These are phyloP conservation scores for Colletotrichum musae DNA, from an alignment of 2,329 filamentous ascomycete genomes.

Conservation along the genomic window DNA sequence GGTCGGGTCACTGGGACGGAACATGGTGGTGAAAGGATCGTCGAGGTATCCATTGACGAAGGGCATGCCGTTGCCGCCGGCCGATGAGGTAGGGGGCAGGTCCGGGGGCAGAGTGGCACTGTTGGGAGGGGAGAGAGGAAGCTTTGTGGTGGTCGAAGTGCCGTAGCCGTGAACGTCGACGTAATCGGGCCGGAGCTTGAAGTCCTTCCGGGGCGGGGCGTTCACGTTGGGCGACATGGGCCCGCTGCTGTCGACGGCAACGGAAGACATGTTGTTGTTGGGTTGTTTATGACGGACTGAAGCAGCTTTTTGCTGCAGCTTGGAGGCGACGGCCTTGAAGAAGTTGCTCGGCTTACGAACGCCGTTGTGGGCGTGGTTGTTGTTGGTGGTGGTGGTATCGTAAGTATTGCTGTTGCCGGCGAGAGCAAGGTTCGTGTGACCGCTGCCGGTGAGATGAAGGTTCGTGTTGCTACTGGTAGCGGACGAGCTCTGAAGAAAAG, in stretches of 20 bases:
- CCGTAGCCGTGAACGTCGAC: slow-evolving; percentile 37
- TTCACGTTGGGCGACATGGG: slow-evolving; percentile 40
- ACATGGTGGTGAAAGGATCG: slow-evolving; percentile 55
- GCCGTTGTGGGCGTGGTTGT: slow-evolving; percentile 21
- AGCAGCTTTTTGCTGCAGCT: slow-evolving; percentile 56
- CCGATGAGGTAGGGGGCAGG: slow-evolving; percentile 30
- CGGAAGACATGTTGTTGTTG: slow-evolving; percentile 41
- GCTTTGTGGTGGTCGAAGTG: slow-evolving; percentile 40
- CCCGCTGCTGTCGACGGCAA: slow-evolving; percentile 34
- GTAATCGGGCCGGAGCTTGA: slow-evolving; percentile 50
- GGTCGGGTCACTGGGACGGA: slow-evolving; percentile 50
- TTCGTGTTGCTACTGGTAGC: slow-evolving; percentile 45
- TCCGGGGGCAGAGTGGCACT: slow-evolving; percentile 47
- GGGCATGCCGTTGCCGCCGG: slow-evolving; percentile 33
- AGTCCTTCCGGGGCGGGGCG: slow-evolving; percentile 48
- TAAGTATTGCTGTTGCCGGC: slow-evolving; percentile 22
- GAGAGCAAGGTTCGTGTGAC: background rate
- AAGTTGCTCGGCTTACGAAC: slow-evolving; percentile 55
- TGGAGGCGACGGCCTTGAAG: slow-evolving; percentile 58
- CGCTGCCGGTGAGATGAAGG: slow-evolving; percentile 50
- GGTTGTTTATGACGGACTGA: slow-evolving; percentile 47
- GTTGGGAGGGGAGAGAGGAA: slow-evolving; percentile 43
- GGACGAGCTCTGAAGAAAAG: slow-evolving; percentile 48
- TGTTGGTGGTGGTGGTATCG: slow-evolving; percentile 44
- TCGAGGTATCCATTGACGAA: slow-evolving; percentile 56